Percentiles rank a stretch among this genome's conserved stretches.
These are phyloP conservation scores for Lactarius deliciosus DNA, from an alignment of 768 basidiomycete genomes.

Conservation along the genomic window DNA sequence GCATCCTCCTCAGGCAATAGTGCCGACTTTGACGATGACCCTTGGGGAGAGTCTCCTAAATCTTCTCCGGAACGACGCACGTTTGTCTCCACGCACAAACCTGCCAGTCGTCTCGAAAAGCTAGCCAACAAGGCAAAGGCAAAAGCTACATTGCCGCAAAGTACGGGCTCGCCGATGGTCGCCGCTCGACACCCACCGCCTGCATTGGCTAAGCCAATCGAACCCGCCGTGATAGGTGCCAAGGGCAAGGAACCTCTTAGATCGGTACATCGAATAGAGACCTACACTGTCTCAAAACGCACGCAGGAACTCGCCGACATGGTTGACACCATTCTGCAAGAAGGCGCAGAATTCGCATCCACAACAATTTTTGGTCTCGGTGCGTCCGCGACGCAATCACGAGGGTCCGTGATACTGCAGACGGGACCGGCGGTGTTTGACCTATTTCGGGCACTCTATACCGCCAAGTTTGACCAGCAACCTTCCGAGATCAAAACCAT, in stretches of 20 bases:
- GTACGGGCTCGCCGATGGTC: constrained; percentile 30
- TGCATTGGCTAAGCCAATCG: constrained; percentile 31
- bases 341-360: constrained; percentile 51
- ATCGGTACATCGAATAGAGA: constrained; percentile 11
- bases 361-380: constrained; percentile 44
- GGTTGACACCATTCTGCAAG: constrained; percentile 25
- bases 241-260: constrained; percentile 15
- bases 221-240: neutral
- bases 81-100: constrained; percentile 44
- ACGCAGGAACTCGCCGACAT: constrained; percentile 24
- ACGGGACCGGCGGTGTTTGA: constrained; percentile 69
- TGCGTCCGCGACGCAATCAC: constrained; percentile 29
- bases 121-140: constrained; percentile 55
- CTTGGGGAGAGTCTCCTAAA: constrained; percentile 56
- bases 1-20: constrained; percentile 38
- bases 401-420: constrained; percentile 56
- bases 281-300: constrained; percentile 21
- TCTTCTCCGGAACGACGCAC: constrained; percentile 34
- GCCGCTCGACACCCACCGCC: constrained; percentile 29
- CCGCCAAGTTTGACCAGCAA: constrained; percentile 52
- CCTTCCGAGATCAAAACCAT: constrained; percentile 54
- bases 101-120: constrained; percentile 58
- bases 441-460: constrained; percentile 76
- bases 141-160: constrained; percentile 29
- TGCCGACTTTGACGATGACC: constrained; percentile 59